Conservation (phyloP, 73 alveolate species). For the Paramecium pentaurelia region DNA sequence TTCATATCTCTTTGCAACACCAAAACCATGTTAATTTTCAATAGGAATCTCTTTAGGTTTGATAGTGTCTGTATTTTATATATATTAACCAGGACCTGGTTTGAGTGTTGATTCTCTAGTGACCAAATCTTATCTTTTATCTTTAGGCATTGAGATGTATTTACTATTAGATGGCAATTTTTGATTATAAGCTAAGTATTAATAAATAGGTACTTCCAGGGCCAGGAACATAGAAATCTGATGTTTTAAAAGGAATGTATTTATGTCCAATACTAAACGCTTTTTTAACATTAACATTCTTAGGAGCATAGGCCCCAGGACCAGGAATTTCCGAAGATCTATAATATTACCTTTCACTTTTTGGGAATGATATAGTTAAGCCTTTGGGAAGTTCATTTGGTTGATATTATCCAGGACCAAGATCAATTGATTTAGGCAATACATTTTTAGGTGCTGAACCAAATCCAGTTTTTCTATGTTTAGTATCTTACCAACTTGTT, state of each 20-base stretch:
- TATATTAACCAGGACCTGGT: constrained; percentile 45
- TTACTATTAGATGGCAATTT: neutral
- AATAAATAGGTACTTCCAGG: neutral
- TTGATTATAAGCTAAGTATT: neutral
- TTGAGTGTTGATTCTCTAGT: neutral
- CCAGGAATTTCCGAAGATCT: neutral
- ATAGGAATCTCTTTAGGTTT: neutral
- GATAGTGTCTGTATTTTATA: neutral
- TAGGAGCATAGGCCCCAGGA: constrained; percentile 35
- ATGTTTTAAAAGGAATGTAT: neutral
- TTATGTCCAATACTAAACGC: constrained; percentile 9
- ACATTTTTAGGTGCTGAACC: constrained; percentile 26
- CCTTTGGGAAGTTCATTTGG: neutral
- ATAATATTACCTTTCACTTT: neutral
- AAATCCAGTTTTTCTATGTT: neutral
- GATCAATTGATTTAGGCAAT: neutral
- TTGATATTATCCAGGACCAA: constrained; percentile 47
- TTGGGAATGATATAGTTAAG: neutral
- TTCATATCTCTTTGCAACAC: constrained; percentile 6
- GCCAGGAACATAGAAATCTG: constrained; percentile 5
- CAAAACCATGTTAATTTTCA: neutral
- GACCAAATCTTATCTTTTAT: constrained; percentile 12
- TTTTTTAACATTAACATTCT: neutral
- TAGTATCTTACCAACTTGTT: neutral
- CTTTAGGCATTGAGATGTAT: constrained; percentile 14